phyloP scores from a whole-genome alignment of 371 early-diverging fungal species.

The Rhizomucor pusillus region DNA sequence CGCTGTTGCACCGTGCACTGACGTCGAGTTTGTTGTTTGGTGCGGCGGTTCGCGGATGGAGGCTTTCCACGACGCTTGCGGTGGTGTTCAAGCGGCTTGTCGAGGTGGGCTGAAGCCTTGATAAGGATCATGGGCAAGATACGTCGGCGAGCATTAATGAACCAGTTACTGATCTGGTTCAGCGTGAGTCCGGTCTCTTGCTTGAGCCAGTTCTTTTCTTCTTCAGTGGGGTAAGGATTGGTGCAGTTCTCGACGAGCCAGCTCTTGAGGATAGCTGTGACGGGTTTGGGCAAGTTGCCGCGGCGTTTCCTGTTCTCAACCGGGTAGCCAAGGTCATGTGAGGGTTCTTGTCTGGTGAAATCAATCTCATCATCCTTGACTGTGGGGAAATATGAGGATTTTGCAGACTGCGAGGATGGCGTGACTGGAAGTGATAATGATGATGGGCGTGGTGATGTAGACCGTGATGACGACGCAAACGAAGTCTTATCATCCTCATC shows the following conservation, averaged over 20 bases:
- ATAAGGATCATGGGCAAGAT: constrained; percentile 29
- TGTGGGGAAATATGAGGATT: constrained; percentile 1
- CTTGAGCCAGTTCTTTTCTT: constrained; percentile 85
- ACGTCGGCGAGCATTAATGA: constrained; percentile 77
- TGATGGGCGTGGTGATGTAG: constrained; percentile 2
- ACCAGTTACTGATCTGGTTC: constrained; percentile 83
- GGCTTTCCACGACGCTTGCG: constrained; percentile 17
- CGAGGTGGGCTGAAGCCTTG: constrained; percentile 9
- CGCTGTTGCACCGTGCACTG: constrained; percentile 6
- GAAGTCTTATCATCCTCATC: neutral
- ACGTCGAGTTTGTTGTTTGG: neutral
- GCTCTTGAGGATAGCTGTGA: constrained; percentile 56
- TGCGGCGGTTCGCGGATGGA: constrained; percentile 4
- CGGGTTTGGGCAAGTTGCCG: constrained; percentile 54
- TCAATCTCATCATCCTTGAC: neutral
- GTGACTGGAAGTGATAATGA: neutral
- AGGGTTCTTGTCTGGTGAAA: constrained; percentile 11
- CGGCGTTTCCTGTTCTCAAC: constrained; percentile 27
- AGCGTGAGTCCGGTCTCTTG: constrained; percentile 79
- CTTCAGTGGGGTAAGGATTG: constrained; percentile 77
- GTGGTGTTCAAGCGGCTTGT: constrained; percentile 10
- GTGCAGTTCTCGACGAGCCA: constrained; percentile 72
- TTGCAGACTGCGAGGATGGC: constrained; percentile 1
- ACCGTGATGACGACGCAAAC: neutral
- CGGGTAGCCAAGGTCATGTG: constrained; percentile 6